Conservation (phyloP, 345 rosid genomes). For the Pugionium cornutum region DNA sequence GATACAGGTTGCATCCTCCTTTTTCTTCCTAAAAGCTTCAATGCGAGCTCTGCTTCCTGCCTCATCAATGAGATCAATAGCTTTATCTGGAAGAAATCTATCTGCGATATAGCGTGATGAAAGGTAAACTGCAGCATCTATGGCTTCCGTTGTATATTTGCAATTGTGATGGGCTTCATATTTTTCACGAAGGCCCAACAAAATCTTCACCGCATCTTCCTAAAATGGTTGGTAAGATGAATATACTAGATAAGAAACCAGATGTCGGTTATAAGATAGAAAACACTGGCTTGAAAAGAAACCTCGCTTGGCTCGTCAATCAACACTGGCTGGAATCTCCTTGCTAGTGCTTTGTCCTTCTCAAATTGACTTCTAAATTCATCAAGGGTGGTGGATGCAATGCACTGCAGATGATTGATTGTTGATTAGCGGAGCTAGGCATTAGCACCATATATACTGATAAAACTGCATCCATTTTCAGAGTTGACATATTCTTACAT, state of each 20-base stretch:
- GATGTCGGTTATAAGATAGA: slow-evolving; percentile 17
- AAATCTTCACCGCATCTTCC: slow-evolving; percentile 91
- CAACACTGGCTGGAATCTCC: slow-evolving; percentile 92
- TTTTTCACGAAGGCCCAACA: slow-evolving; percentile 84
- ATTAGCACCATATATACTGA: slow-evolving; percentile 8
- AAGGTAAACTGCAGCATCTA: slow-evolving; percentile 87
- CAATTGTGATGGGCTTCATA: slow-evolving; percentile 93
- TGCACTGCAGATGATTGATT: slow-evolving; percentile 65
- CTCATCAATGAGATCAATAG: slow-evolving; percentile 96
- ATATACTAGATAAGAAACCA: slow-evolving; percentile 31
- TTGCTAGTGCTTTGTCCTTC: slow-evolving; percentile 91
- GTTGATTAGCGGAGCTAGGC: slow-evolving; percentile 15
- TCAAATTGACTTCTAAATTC: slow-evolving; percentile 87
- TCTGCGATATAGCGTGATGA: slow-evolving; percentile 88
- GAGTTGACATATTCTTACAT: slow-evolving; percentile 9
- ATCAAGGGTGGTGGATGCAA: slow-evolving; percentile 89
- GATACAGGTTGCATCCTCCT: slow-evolving; percentile 70
- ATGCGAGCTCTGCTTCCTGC: slow-evolving; percentile 98
- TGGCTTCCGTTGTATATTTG: slow-evolving; percentile 75
- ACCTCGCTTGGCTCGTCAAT: slow-evolving; percentile 95
- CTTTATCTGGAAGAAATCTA: slow-evolving; percentile 97
- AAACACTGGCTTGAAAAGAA: slow-evolving; percentile 16
- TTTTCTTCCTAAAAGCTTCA: slow-evolving; percentile 77
- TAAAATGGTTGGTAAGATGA: slow-evolving; percentile 37
- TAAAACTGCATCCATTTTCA: not conserved